Base-by-base conservation (phyloP, 345 rosid genomes). In the Brassica rapa region DNA sequence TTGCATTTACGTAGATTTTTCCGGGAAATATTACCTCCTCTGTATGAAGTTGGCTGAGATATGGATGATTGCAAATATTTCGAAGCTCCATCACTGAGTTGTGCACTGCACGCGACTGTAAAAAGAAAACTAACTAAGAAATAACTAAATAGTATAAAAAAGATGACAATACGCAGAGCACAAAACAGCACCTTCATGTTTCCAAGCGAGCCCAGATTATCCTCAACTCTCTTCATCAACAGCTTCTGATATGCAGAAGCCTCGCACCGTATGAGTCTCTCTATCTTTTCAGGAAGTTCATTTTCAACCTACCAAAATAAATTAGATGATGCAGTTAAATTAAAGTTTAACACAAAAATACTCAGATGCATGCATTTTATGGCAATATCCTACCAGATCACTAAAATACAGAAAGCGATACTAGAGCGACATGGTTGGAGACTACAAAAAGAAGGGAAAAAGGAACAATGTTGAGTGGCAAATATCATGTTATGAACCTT, bases 51-150 rank as follows among this genome's bases (percentile, higher is more conserved):
- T 93, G 98, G 86, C 98, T 93, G 79, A 93, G 86, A 83, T 93
- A 93, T 21, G 97, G 98, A 83, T 93, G 98, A 85, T 93, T 93
- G 87, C 97, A 93, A 74, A 93, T 93, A 81, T 93, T 93, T 25
- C 98, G 92, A 27, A 91, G 95, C 88, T 93, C 98, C 97, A 93
- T 93, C 60, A 93, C 98, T 23, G 98, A 86, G 82, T 93, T 93
- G 85, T 93, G 98, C 81, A 93, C 97, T 1, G 97, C 84, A 60
- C 97, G 89, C 41, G 86, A 81, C 98, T 93, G 87, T 78, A 80
- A 68, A 77, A 41, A 70, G 33, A 65, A 74, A 49, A 53, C 8
- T 57, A 63, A 23, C 19, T 62, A 61, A 77, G 74, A 15, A 8
- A 51, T 69, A 16, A 70, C 29, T 60, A 19, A 24, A 24, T 14